phyloP scores from a whole-genome alignment of 2,329 filamentous ascomycete genomes.

The Decorospora gaudefroyi region DNA sequence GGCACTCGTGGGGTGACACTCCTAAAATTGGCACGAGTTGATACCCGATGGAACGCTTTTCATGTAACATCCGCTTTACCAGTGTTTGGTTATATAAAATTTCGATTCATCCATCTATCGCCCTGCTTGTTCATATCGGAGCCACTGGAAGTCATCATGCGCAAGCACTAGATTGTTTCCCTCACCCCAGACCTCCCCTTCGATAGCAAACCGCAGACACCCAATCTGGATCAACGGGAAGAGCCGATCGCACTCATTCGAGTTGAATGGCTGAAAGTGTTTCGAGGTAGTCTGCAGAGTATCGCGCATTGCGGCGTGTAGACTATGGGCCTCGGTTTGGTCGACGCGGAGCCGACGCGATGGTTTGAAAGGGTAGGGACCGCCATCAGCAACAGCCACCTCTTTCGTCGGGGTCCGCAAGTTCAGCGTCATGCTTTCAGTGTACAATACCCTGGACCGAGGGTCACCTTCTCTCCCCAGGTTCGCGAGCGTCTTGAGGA shows the following conservation, averaged over 20 bases:
- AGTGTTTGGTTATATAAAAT: too few species aligned
- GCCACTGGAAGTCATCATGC: slow-evolving; percentile 38
- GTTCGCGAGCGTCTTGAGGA: slow-evolving; percentile 36
- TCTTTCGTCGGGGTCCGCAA: slow-evolving; percentile 35
- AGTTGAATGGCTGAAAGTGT: slow-evolving; percentile 32
- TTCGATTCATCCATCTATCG: too few species aligned
- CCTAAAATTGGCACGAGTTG: too few species aligned
- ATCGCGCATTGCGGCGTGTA: slow-evolving; percentile 33
- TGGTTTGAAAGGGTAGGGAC: slow-evolving; percentile 19
- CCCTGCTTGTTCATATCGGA: too few species aligned
- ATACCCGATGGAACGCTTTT: too few species aligned
- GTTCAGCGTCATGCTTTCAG: slow-evolving; percentile 36
- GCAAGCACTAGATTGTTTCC: slow-evolving; percentile 39
- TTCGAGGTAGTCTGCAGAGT: slow-evolving; percentile 36
- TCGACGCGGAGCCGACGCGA: slow-evolving; percentile 29
- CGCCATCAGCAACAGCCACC: slow-evolving; percentile 14
- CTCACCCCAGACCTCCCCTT: slow-evolving; percentile 35
- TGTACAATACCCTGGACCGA: slow-evolving; percentile 31
- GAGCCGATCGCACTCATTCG: slow-evolving; percentile 27
- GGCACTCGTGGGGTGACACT: too few species aligned
- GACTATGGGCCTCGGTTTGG: slow-evolving; percentile 23
- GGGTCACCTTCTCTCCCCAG: slow-evolving; percentile 28
- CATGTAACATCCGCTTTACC: too few species aligned
- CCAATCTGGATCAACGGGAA: slow-evolving; percentile 39
- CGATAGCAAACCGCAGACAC: slow-evolving; percentile 32